Evolutionary conservation across 2,329 filamentous ascomycete species (phyloP), one percentile per base, ranked within the genome.

Genomic region (Magnaporthiopsis incrustans): DNA sequence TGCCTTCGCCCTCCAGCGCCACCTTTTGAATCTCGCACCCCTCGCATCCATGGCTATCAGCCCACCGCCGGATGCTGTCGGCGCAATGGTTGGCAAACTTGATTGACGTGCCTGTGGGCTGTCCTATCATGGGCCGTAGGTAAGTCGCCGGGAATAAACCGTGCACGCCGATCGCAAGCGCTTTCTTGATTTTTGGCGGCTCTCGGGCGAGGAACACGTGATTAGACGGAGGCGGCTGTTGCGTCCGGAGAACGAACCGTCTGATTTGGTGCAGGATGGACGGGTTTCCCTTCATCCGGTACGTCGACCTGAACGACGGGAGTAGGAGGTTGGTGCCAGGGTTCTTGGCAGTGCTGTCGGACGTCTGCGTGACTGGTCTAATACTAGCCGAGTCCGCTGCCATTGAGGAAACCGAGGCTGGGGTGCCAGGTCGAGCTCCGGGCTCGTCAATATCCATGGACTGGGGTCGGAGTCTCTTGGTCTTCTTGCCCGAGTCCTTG

Each of bases 21-120:
- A 98, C 90, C 73, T 96, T 97, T 72, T 97, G 92, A 64, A 99
- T 91, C 69, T 96, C 89, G 66, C 85, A 87, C 67, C 92, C 89
- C 2, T 82, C 78, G 66, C 88, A 92, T 0, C 90, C 89, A 68
- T 91, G 85, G 15, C 80, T 80, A 63, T 91, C 86, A 0, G 91
- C 86, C 91, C 93, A 99, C 66, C 88, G 83, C 65, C 89, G 85
- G 69, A 99, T 94, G 1, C 91, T 89, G 56, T 90, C 87, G 7
- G 92, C 92, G 25, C 90, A 90, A 71, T 94, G 89, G 67, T 90
- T 94, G 12, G 93, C 92, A 72, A 99, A 99, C 57, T 92, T 89
- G 64, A 98, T 87, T 0, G 94, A 98, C 0, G 95, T 99, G 7
- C 95, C 95, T 0, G 93, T 99, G 0, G 95, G 95, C 70, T 97